Evolutionary conservation across 257 asterid species (phyloP).

Genomic region (Solanum gandarillasii): DNA sequence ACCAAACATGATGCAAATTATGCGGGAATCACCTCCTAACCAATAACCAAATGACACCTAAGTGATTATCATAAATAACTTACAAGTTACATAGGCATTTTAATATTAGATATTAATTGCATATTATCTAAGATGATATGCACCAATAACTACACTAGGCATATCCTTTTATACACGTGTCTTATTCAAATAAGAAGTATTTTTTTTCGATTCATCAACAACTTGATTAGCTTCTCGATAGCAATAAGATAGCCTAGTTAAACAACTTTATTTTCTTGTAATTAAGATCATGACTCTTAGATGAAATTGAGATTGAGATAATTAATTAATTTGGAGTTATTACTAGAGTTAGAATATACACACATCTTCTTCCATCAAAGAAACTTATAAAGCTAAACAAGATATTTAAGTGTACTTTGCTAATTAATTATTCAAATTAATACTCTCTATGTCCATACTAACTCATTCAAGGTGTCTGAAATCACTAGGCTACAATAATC

Average conservation of each 20-base stretch:
- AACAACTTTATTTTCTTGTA: background rate
- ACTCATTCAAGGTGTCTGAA: background rate
- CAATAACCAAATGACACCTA: background rate
- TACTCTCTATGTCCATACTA: background rate
- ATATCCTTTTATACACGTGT: background rate
- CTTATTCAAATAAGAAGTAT: background rate
- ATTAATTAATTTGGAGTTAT: background rate
- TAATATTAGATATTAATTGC: background rate
- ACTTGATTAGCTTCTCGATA: background rate
- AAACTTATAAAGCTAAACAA: background rate
- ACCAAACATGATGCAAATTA: background rate
- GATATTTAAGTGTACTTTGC: background rate
- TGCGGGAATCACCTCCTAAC: background rate
- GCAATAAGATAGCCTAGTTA: background rate
- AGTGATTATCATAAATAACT: background rate
- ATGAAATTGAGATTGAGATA: background rate
- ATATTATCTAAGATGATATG: background rate
- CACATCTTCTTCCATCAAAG: background rate
- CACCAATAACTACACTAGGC: background rate
- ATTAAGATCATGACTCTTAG: background rate
- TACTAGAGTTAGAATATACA: background rate
- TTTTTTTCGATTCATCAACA: background rate
- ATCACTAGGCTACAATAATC: background rate
- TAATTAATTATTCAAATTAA: background rate
- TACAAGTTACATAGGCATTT: background rate